A percentile compares a stretch with the other conserved stretches of the same genome.
Evolutionary conservation across 202 grass and related monocot species (phyloP).

Genomic region (Setaria italica): DNA sequence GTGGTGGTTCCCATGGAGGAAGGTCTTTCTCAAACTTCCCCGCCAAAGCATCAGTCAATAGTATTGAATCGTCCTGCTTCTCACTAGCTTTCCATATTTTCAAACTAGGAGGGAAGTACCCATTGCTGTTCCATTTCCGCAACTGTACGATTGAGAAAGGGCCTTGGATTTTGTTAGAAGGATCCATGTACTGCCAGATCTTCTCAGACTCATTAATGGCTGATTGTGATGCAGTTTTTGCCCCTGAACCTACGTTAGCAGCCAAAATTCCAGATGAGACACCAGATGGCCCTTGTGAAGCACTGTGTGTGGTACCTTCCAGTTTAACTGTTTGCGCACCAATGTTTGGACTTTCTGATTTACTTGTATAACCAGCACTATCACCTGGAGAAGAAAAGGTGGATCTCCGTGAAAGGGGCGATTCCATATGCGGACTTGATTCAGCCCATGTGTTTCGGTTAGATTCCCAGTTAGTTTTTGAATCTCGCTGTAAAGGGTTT

Average conservation of each 20-base stretch:
- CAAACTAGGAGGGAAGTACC: constrained; percentile 86
- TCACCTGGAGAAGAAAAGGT: constrained; percentile 53
- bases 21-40: constrained; percentile 90
- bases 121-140: constrained; percentile 90
- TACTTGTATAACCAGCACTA: constrained; percentile 47
- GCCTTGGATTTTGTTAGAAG: constrained; percentile 89
- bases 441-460: constrained; percentile 57
- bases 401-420: constrained; percentile 52
- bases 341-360: constrained; percentile 48
- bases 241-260: constrained; percentile 26
- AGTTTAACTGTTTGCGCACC: constrained; percentile 40
- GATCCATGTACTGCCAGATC: constrained; percentile 93
- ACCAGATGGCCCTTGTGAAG: constrained; percentile 48
- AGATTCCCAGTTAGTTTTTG: constrained; percentile 62
- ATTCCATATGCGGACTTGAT: constrained; percentile 55
- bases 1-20: constrained; percentile 60
- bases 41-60: constrained; percentile 81
- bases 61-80: constrained; percentile 87
- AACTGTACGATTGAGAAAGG: constrained; percentile 92
- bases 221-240: constrained; percentile 38
- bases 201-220: constrained; percentile 79
- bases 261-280: constrained; percentile 41
- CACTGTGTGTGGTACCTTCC: constrained; percentile 43
- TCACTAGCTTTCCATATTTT: constrained; percentile 89
- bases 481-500: constrained; percentile 55